Evolutionary conservation across 495 filamentous ascomycete genomes (phyloP).

Genomic region (Penicillium parvum): DNA sequence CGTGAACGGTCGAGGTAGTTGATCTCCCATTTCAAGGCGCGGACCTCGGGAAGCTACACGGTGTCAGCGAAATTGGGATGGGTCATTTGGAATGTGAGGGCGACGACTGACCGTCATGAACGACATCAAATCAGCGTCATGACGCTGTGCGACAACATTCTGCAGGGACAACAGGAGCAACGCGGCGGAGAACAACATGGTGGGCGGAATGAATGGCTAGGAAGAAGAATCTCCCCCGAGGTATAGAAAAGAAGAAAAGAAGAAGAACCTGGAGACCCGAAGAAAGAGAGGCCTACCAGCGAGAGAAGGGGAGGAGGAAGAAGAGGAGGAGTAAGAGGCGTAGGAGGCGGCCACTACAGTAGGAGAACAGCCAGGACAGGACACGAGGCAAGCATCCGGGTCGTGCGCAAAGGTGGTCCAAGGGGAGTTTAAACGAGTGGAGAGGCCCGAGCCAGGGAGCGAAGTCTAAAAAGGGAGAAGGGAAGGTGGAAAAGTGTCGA

Average conservation of each 20-base stretch:
- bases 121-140: slow-evolving; percentile 37
- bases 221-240: slow-evolving; percentile 24
- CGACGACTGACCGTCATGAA: slow-evolving; percentile 35
- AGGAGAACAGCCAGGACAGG: background rate
- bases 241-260: background rate
- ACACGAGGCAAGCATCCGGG: background rate
- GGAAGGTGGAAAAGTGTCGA: no score
- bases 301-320: background rate
- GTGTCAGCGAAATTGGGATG: background rate
- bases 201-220: slow-evolving; percentile 29
- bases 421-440: background rate
- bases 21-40: slow-evolving; percentile 30
- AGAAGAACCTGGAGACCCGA: no score
- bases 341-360: background rate
- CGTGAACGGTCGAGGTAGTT: slow-evolving; percentile 22
- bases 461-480: no score
- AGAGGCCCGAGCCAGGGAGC: no score
- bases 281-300: slow-evolving; percentile 1
- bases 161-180: slow-evolving; percentile 27
- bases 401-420: background rate
- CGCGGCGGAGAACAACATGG: slow-evolving; percentile 26
- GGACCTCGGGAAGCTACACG: slow-evolving; percentile 27
- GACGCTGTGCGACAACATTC: slow-evolving; percentile 23
- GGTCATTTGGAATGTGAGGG: background rate
- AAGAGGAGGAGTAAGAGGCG: slow-evolving; percentile 2